Conservation (phyloP, 208 protist genomes). For the Borovskyia barvae region DNA sequence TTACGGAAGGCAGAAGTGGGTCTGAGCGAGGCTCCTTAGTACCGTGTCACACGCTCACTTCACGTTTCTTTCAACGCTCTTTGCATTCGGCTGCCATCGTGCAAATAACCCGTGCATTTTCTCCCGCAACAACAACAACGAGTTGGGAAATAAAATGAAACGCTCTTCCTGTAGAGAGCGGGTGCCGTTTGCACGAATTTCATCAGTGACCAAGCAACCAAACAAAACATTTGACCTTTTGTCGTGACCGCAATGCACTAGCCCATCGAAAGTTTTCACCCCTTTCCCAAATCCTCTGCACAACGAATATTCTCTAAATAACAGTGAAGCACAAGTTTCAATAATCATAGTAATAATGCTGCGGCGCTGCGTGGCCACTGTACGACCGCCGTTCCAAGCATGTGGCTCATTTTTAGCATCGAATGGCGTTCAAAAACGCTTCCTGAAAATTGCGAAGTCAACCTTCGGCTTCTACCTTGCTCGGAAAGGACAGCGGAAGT, state of each 20-base stretch:
- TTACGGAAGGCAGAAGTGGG: constrained; percentile 61
- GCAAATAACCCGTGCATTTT: neutral
- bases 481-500: constrained; percentile 78
- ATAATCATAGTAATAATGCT: no score
- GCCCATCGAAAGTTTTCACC: no score
- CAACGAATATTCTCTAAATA: no score
- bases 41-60: constrained; percentile 1
- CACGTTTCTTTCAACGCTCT: constrained; percentile 2
- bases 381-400: neutral
- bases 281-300: neutral
- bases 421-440: constrained; percentile 49
- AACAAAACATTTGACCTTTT: no score
- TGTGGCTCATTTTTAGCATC: constrained; percentile 3
- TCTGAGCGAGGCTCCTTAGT: constrained; percentile 34
- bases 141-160: constrained; percentile 1
- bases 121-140: neutral
- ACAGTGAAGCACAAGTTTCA: no score
- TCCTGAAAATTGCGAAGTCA: constrained; percentile 89
- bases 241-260: no score
- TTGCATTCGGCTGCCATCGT: no score
- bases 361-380: constrained; percentile 26
- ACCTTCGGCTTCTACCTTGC: constrained; percentile 88
- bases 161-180: neutral
- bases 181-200: no score
- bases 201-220: no score